Base-by-base conservation (phyloP, 805 yeast species). In the Candida easanensis region DNA sequence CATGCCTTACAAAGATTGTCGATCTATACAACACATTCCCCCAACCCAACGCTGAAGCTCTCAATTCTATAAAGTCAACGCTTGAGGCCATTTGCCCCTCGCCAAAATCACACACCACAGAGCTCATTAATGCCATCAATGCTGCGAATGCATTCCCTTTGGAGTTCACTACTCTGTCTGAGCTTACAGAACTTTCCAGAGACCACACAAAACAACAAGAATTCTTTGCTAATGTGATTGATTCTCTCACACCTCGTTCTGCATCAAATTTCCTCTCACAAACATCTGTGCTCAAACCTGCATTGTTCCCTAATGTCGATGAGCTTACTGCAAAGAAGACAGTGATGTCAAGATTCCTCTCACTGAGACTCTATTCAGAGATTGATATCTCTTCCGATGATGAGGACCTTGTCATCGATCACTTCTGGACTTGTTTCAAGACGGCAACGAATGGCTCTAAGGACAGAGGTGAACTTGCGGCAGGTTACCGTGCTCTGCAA, bases 391-490 rank as follows among this genome's bases (percentile, higher is more conserved):
- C 41, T 6, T 16, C 46, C 1, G 25, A 41, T 4, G 45, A 46
- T 28, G 51, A 51, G 31, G 36, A 38, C 2, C 36, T 56, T 1
- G 42, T 66, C 7, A 50, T 58, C 14, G 58, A 59, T 28, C 58
- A 61, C 47, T 72, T 72, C 42, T 68, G 76, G 69, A 60, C 61
- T 26, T 68, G 67, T 41, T 72, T 65, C 50, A 71, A 72, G 38
- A 55, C 53, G 26, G 74, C 77, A 0, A 54, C 74, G 1, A 71
- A 66, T 49, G 73, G 76, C 5, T 58, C 64, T 20, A 54, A 57
- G 21, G 50, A 61, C 4, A 57, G 70, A 41, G 73, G 73, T 5
- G 68, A 66, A 17, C 60, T 74, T 58, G 56, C 54, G 23, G 65
- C 65, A 30, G 74, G 74, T 0, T 48, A 54, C 18, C 56, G 51